phyloP scores from a whole-genome alignment of 192 early-diverging fungal genomes.

The Coemansia sp. region DNA sequence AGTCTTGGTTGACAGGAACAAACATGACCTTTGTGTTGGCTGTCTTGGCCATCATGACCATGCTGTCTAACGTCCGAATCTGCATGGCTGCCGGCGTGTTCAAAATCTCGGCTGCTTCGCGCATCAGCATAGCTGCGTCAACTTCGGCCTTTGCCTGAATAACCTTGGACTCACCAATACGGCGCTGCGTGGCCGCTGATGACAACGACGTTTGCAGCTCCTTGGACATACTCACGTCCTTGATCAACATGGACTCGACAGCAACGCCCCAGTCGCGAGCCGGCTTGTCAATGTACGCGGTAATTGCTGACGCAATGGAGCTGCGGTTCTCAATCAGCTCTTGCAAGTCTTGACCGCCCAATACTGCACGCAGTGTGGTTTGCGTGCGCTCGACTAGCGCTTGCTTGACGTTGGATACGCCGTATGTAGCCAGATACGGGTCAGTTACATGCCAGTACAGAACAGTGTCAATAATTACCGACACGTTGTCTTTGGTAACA shows the following conservation, averaged over 20 bases:
- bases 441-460: slow-evolving; percentile 83
- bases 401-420: slow-evolving; percentile 71
- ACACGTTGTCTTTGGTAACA: slow-evolving; percentile 91
- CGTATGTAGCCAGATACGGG: slow-evolving; percentile 78
- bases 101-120: slow-evolving; percentile 87
- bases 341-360: slow-evolving; percentile 82
- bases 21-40: slow-evolving; percentile 74
- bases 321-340: slow-evolving; percentile 89
- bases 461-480: slow-evolving; percentile 79
- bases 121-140: slow-evolving; percentile 86
- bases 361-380: slow-evolving; percentile 82
- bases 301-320: slow-evolving; percentile 81
- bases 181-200: slow-evolving; percentile 85
- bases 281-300: slow-evolving; percentile 75
- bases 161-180: slow-evolving; percentile 87
- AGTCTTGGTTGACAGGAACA: slow-evolving; percentile 59
- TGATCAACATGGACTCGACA: slow-evolving; percentile 80
- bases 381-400: slow-evolving; percentile 87
- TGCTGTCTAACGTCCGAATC: slow-evolving; percentile 88
- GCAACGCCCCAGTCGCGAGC: slow-evolving; percentile 80
- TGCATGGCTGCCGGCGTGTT: slow-evolving; percentile 82
- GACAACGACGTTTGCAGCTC: slow-evolving; percentile 83
- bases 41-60: slow-evolving; percentile 71
- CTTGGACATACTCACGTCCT: slow-evolving; percentile 72
- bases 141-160: slow-evolving; percentile 88